Base-by-base conservation (phyloP, 495 filamentous ascomycete species). In the Sabuloglossum arenarium region DNA sequence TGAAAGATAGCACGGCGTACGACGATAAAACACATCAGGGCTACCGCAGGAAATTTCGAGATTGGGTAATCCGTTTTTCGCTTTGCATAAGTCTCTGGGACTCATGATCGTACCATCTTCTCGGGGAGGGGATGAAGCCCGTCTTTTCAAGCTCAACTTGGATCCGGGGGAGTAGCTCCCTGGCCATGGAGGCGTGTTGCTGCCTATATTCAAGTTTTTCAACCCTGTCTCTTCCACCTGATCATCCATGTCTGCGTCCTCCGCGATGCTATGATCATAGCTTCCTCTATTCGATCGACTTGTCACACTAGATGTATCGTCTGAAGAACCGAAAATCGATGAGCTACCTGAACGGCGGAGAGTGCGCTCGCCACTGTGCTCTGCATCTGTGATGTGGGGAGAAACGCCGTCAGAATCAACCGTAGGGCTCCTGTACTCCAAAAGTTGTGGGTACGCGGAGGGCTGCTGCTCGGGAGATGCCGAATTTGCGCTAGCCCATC, bases 61-160 rank as follows among this genome's bases (percentile, higher is more conserved):
- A 51, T 10, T 51, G 25, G 47, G 25, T 19, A 51, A 51, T 30
- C 47, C 47, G 16, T 51, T 51, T 30, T 51, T 51, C 5, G 28
- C 24, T 30, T 51, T 51, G 12, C 28, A 28, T 1, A 23, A 30
- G 24, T 47, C 45, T 24, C 45, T 47, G 9, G 45, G 21, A n/a
- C 28, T 51, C 10, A 19, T 19, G 28, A 16, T 29, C 47, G 28
- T 16, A n/a, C 47, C 42, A 16, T 47, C 55, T 27, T 45, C 70
- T 12, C 64, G 60, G 1, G 81, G 84, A 25, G 86, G 85, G 25
- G 86, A 89, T 1, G 85, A 88, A 25, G 88, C 87, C 55, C 85
- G 73, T 58, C 88, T 76, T 65, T 94, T 94, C 65, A 83, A 69
- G 59, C 86, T 73, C 66, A 76, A 43, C 61, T 66, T 64, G 51